Evolutionary conservation across 2,329 filamentous ascomycete species (phyloP).

Genomic region (Chaetomiaceae sp.): DNA sequence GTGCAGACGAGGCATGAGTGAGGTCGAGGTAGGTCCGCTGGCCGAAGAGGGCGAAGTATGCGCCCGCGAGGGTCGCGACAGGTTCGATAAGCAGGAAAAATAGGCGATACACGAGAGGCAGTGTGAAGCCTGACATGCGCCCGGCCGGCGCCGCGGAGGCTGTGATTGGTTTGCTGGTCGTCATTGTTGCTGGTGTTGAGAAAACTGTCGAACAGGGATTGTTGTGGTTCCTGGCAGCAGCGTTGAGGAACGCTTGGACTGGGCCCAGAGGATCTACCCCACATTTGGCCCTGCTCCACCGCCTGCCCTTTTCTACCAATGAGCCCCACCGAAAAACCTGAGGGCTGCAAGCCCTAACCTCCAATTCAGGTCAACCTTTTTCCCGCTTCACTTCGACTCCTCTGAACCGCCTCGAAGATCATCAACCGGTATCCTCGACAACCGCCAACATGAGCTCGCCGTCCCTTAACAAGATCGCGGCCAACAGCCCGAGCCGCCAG

Average conservation of each 20-base stretch:
- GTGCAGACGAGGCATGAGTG: slow-evolving; percentile 52
- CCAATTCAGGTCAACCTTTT: slow-evolving; percentile 16
- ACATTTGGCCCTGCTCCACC: slow-evolving; percentile 9
- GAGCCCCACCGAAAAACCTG: slow-evolving; percentile 11
- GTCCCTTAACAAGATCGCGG: slow-evolving; percentile 95
- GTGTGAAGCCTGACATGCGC: slow-evolving; percentile 34
- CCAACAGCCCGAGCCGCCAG: slow-evolving; percentile 92
- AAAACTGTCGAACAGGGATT: not conserved
- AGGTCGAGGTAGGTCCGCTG: slow-evolving; percentile 57
- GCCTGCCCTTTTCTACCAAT: slow-evolving; percentile 10
- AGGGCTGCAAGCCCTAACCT: slow-evolving; percentile 27
- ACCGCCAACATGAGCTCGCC: slow-evolving; percentile 58
- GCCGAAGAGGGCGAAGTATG: slow-evolving; percentile 47
- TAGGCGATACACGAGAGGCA: slow-evolving; percentile 59
- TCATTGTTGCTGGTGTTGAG: slow-evolving; percentile 1
- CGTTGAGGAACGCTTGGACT: not conserved
- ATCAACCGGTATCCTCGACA: slow-evolving; percentile 25
- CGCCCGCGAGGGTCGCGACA: slow-evolving; percentile 47
- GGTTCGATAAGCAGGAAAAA: slow-evolving; percentile 75
- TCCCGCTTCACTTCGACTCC: slow-evolving; percentile 10
- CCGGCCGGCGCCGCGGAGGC: not conserved
- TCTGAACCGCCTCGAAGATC: slow-evolving; percentile 9
- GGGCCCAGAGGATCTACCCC: too few relatives aligned
- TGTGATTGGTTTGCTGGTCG: slow-evolving; percentile 10
- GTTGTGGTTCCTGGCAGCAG: too few relatives aligned